Base-by-base conservation (phyloP, 2,329 filamentous ascomycete species). In the Colletotrichum paranaense region DNA sequence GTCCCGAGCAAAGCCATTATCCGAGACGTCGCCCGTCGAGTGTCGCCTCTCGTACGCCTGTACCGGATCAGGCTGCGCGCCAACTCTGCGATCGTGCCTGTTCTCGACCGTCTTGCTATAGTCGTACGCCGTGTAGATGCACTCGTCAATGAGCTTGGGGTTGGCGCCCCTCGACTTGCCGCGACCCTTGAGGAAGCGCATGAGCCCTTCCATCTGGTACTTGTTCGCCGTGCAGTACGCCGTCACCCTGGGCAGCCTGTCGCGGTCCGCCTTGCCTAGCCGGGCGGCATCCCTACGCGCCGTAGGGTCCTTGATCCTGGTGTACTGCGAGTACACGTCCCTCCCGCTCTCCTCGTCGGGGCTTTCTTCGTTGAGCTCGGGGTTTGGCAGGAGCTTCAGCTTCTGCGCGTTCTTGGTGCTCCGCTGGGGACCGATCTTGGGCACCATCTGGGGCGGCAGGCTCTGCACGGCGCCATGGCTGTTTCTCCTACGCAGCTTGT, bases 311-410 rank as follows among this genome's bases (percentile, higher is more conserved):
- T 98, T 98, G 84, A 99, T 99, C 57, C 97, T 90, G 9, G 96
- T 98, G 82, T 98, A 98, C 82, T 99, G 97, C 30, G 95, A 96
- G 84, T 99, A 99, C 38, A 99, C 97, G 81, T 99, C 97, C 76
- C 95, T 89, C 11, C 95, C 95, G 79, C 94, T 97, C 83, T 98
- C 96, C 79, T 98, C 96, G 75, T 98, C 95, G 7, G 76, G 87
- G 77, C 88, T 91, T 56, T 95, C 94, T 30, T 94, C 93, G 46
- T 90, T 94, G 57, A 94, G 88, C 72, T 97, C 94, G 0, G 95
- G 95, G 79, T 97, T 97, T 1, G 97, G 97, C 19, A 99, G 86
- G n/a, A 99, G 89, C 85, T 99, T 99, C 74, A 99, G 88, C 85
- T 99, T 99, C 86, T 98, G 95, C 1, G 95, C 95, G 76, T 94